Percentiles rank a stretch among this genome's conserved stretches.
Conservation (phyloP, 164 flowering plant genomes). For the Magnolia kwangsiensis region DNA sequence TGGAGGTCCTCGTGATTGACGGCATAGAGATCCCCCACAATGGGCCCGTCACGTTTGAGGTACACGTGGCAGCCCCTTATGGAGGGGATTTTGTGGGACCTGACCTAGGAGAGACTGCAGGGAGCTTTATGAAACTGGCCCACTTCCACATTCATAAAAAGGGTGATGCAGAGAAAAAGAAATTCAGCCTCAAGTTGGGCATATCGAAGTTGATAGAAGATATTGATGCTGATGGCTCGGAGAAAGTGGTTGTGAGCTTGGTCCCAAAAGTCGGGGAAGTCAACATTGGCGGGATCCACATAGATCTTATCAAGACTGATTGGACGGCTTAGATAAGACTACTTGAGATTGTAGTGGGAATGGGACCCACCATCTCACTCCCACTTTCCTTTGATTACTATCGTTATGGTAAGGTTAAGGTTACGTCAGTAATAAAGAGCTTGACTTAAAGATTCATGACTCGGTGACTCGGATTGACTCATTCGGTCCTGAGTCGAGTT, state of each 20-base stretch:
- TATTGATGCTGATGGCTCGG: neutral
- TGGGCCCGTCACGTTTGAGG: slow-evolving; percentile 1
- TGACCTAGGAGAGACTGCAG: neutral
- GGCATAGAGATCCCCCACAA: neutral
- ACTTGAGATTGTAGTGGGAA: too few species aligned
- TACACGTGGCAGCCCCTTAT: neutral
- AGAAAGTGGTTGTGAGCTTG: neutral
- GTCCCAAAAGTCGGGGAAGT: neutral
- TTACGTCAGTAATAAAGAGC: too few species aligned
- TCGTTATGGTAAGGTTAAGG: too few species aligned
- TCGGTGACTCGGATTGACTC: too few species aligned
- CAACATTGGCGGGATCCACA: neutral
- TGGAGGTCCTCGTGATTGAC: slow-evolving; percentile 4
- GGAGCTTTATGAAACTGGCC: slow-evolving; percentile 3
- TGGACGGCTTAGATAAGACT: too few species aligned
- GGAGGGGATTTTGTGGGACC: neutral
- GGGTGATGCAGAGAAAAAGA: neutral
- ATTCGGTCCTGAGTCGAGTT: too few species aligned
- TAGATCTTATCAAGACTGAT: neutral
- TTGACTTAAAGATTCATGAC: too few species aligned
- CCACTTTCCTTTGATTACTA: too few species aligned
- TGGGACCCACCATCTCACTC: too few species aligned
- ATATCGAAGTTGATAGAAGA: neutral
- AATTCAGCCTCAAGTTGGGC: neutral
- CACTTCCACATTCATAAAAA: neutral